These are phyloP conservation scores for Spergularia bocconei DNA, from an alignment of 148 eudicot genomes.

Conservation along the genomic window DNA sequence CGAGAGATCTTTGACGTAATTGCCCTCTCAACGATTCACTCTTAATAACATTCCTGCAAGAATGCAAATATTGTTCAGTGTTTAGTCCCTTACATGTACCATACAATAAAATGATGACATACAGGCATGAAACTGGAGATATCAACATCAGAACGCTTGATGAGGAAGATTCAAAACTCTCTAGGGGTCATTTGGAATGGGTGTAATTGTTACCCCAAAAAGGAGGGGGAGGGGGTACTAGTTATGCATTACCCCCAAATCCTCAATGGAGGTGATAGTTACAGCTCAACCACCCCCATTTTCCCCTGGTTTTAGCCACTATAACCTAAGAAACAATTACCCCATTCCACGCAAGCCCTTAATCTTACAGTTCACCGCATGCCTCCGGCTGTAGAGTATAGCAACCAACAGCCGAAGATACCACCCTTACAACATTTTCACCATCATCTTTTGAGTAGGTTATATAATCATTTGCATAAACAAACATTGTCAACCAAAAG, in stretches of 20 bases:
- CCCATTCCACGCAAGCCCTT: no score
- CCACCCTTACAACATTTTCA: not conserved
- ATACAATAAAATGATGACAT: no score
- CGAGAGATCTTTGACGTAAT: slow-evolving; percentile 32
- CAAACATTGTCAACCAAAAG: not conserved
- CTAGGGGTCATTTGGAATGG: not conserved
- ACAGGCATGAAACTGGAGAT: not conserved
- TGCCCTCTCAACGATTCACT: slow-evolving; percentile 29
- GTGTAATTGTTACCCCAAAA: no score
- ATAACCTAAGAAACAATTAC: no score
- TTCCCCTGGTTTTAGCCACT: no score
- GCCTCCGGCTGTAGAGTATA: not conserved
- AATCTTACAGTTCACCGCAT: no score
- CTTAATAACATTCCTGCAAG: slow-evolving; percentile 33
- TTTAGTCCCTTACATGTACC: not conserved
- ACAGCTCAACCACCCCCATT: no score
- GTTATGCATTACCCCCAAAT: no score
- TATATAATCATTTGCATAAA: not conserved
- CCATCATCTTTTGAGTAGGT: not conserved
- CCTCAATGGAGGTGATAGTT: no score
- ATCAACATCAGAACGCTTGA: not conserved
- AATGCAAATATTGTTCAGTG: not conserved
- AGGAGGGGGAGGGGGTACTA: no score
- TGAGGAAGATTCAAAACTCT: not conserved
- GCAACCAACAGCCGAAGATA: not conserved